phyloP scores from a whole-genome alignment of 78 protist genomes.

The Ministeria vibrans region DNA sequence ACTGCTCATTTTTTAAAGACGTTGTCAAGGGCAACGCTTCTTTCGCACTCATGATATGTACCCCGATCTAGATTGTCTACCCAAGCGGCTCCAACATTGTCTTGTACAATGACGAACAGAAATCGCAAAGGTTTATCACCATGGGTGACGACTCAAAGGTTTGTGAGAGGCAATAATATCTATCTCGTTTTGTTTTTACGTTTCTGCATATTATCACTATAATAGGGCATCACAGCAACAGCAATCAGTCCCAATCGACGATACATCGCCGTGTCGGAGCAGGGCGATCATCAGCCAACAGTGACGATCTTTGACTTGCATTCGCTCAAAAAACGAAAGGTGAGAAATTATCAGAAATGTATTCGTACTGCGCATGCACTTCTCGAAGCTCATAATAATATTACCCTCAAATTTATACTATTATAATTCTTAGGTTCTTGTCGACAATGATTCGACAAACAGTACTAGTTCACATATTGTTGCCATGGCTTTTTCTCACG shows the following conservation, averaged over 20 bases:
- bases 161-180: too few species aligned
- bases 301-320: constrained; percentile 44
- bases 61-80: constrained; percentile 39
- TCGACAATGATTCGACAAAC: neutral
- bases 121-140: constrained; percentile 31
- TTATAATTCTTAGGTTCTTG: neutral
- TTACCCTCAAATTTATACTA: too few species aligned
- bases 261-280: constrained; percentile 59
- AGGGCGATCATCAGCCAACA: constrained; percentile 19
- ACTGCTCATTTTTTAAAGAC: constrained; percentile 5
- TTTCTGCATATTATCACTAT: neutral
- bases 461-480: neutral
- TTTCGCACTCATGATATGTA: too few species aligned
- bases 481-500: neutral
- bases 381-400: neutral
- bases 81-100: constrained; percentile 42
- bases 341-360: neutral
- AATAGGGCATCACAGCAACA: constrained; percentile 40
- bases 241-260: constrained; percentile 33
- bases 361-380: neutral
- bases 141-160: constrained; percentile 20
- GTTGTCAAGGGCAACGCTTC: constrained; percentile 37
- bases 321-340: constrained; percentile 12
- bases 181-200: neutral
- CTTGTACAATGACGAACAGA: constrained; percentile 23